Base-by-base conservation (phyloP, 345 rosid species). In the Erysimum cheiranthoides region DNA sequence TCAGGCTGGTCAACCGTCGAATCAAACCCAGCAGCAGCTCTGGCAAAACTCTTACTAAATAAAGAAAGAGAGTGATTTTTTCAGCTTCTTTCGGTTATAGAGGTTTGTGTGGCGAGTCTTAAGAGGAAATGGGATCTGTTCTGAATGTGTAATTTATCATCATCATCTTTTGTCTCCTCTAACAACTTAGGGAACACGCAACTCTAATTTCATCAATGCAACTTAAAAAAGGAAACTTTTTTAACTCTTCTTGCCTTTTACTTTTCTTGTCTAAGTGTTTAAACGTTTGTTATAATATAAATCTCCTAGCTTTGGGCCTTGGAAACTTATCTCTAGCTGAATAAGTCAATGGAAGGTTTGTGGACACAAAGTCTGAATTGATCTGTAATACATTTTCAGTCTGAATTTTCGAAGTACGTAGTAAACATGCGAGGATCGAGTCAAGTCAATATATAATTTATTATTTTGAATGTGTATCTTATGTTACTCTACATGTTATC, bases 21-120 rank as follows among this genome's bases (percentile, higher is more conserved):
- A 90, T 81, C 99, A 89, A 88, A 80, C 85, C 58, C 96, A 88
- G 77, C 99, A 87, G 75, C 98, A 90, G 84, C 62, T 95, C 17
- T 95, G 97, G 99, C 97, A 87, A 82, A 92, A 92, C 87, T 83
- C 84, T 81, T 95, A 95, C 93, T 94, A 80, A 87, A 71, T 36
- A 46, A 70, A 36, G 66, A 62, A 64, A 70, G 72, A 38, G 76
- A 17, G 58, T 16, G 61, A 2, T 8, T 39, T 63, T 63, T 45
- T 39, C 17, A 14, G 60, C 71, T 62, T 63, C 70, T 61, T 61
- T 62, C 65, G 14, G 71, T 56, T 56, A 54, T 70, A 71, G 76
- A 63, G 71, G 67, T 46, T 18, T 70, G 71, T 54, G 65, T 69
- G 70, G 75, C 52, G 71, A 54, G 76, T 64, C 42, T 43, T 64